Base-by-base conservation (phyloP, 352 stramenopile genomes). In the Pilasporangium apinafurcum region DNA sequence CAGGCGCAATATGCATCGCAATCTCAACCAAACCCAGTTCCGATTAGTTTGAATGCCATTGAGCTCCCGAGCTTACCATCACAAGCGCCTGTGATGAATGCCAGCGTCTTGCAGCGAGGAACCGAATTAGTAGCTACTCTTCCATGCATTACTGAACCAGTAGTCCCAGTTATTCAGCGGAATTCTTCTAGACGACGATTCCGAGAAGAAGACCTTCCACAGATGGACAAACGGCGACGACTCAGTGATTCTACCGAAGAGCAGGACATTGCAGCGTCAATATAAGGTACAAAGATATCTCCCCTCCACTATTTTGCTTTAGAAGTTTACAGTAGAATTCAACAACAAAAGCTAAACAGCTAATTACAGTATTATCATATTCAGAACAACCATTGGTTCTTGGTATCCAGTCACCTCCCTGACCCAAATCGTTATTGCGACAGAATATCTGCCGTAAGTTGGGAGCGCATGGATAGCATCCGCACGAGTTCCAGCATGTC, bases 401-500 rank as follows among this genome's bases (percentile, higher is more conserved):
- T 36, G 6, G n/a, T 13, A 25, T 4, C 2, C 14, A 16, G 10
- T 14, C 5, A 35, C 10, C 21, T 8, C 22, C 9, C 12, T n/a
- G 27, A 17, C 13, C n/a, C n/a, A n/a, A n/a, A n/a, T n/a, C n/a
- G n/a, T n/a, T 31, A 32, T 31, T 28, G 24, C 14, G 41, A 13
- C 10, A 62, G 18, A 10, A 74, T 25, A 33, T 79, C 42, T 8
- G 44, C 36, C 6, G 61, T 80, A 44, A 85, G 38, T 18, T 59
- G 61, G 2, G 58, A 79, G 8, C 68, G 62, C 44, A 86, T 65
- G 8, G 71, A 69, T 2, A 91, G 39, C 21, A 80, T 71, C 22
- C 75, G 68, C 51, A 80, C 62, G 12, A 93, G 62, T 54, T 90
- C 74, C 28, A 86, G 82, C 30, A 93, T 44, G 39, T 91, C 78